Evolutionary conservation across 768 basidiomycete species (phyloP), one percentile per base, ranked within the genome.

Genomic region (Termitomyces titanicus): DNA sequence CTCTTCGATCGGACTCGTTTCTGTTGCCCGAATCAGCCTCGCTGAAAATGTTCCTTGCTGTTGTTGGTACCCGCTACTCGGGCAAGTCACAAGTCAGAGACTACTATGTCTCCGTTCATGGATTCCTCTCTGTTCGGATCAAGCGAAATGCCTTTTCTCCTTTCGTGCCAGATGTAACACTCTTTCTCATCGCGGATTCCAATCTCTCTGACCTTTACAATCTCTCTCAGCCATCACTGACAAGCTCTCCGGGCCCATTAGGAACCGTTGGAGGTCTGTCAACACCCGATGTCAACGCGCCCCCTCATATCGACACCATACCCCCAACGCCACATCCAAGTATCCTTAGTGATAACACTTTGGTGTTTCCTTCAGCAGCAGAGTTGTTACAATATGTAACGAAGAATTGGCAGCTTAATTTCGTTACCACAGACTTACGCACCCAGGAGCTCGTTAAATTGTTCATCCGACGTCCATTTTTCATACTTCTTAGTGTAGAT

Each of bases 391-490:
- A 83, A 59, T 79, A 87, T 66, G 86, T 87, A 17, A 98, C 97
- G 1, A 78, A 74, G 57, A 79, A 89, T 59, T 99, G 96, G 96
- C 79, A 78, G 42, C 68, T 74, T 7, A 75, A 91, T 63, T 93
- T 87, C 62, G 93, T 98, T 29, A 96, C 94, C 0, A 69, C 75
- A n/a, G 88, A 92, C 65, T 68, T 95, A 20, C 66, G 67, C 39
- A 83, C 80, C 1, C 72, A 72, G 27, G 71, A 76, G 3, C 70
- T 83, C 15, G 74, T 98, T 34, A 80, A 81, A 56, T 71, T 78
- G 47, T 98, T 97, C 65, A 68, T 82, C 34, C 94, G 86, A 64
- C 76, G 97, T 17, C 97, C 97, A 0, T 98, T 94, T 68, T 94
- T 97, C 68, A 74, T 98, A 67, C 79, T 98, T 22, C 72, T 97